phyloP scores from a whole-genome alignment of 805 yeast species.

The Candida ulmi region DNA sequence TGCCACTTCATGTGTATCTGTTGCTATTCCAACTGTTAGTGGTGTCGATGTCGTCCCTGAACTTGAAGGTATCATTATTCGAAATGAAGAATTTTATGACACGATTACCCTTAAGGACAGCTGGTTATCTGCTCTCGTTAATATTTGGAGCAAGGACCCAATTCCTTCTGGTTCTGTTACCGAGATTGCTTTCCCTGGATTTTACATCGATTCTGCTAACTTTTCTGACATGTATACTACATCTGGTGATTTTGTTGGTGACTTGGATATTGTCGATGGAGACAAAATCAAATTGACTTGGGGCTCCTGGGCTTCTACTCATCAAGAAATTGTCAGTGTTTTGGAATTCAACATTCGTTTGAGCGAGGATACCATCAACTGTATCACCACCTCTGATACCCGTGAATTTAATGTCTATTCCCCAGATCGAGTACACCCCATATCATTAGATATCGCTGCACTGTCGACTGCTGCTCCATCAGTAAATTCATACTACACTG shows the following conservation, averaged over 20 bases:
- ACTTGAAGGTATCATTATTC: too few species aligned
- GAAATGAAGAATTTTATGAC: neutral
- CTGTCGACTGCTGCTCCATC: slow-evolving; percentile 4
- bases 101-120: neutral
- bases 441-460: slow-evolving; percentile 1
- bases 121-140: slow-evolving; percentile 4
- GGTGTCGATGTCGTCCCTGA: too few species aligned
- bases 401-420: slow-evolving; percentile 1
- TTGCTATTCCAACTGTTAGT: too few species aligned
- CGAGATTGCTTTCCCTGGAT: slow-evolving; percentile 6
- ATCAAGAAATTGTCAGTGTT: slow-evolving; percentile 4
- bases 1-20: too few species aligned
- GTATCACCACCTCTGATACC: neutral
- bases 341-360: slow-evolving; percentile 2
- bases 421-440: slow-evolving; percentile 1
- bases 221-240: neutral
- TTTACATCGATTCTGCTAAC: neutral
- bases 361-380: neutral
- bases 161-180: slow-evolving; percentile 4
- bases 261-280: neutral
- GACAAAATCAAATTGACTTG: slow-evolving; percentile 1
- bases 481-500: slow-evolving; percentile 1
- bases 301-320: slow-evolving; percentile 2
- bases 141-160: slow-evolving; percentile 1
- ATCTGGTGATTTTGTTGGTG: neutral